Base-by-base conservation (phyloP, 192 early-diverging fungal species). In the Diversispora epigaea region DNA sequence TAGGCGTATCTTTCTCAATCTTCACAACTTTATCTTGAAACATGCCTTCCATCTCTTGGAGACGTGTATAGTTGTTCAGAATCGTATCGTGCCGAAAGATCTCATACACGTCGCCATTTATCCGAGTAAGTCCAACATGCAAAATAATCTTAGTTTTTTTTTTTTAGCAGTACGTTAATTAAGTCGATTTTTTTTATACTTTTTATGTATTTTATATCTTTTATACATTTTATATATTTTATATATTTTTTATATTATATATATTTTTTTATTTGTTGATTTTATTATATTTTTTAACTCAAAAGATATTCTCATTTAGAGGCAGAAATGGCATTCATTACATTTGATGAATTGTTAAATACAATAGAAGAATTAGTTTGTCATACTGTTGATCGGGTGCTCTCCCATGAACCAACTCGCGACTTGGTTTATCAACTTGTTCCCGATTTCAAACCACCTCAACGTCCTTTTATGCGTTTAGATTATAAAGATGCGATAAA, bases 1-100 rank as follows among this genome's bases (percentile, higher is more conserved):
- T 76, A 88, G 82, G 96, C 97, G 8, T 99, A 97, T 81, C 87
- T 99, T 81, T 98, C 98, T 4, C 98, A 99, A 86, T 95, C 94
- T 39, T 97, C 96, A 54, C 98, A 99, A 85, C 89, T 99, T 71
- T 99, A 99, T 79, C 86, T 99, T 54, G 98, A 99, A 82, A 98
- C 98, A 4, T 91, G 89, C 70, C 86, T 99, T 65, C 94, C 98
- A 58, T 90, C 96, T 12, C 80, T 99, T 78, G 98, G 98, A 60
- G 96, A 96, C 77, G 95, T 96, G 22, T 99, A 92, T 87, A 95
- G 94, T 79, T 89, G 98, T 77, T 90, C 95, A 49, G 96, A 98
- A 85, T 96, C 94, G 10, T 99, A 93, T 86, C 92, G 98, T 73
- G 98, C 98, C 11, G 98, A 99, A 79, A 96, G 95, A 77, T 96